These are phyloP conservation scores for Nicotiana attenuata DNA, from an alignment of 257 asterid species.

Conservation along the genomic window DNA sequence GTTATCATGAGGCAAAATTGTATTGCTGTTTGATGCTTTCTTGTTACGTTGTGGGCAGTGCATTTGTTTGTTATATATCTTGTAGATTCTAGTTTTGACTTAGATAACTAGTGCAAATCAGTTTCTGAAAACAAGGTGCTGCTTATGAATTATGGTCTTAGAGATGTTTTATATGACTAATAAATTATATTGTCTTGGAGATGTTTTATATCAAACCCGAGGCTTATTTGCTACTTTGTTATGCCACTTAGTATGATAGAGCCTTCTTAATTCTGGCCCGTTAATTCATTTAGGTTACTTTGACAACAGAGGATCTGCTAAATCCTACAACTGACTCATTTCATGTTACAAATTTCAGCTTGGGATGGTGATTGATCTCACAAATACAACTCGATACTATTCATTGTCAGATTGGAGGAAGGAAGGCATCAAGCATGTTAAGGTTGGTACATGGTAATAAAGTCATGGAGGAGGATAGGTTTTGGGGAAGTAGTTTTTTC, in stretches of 20 bases:
- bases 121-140: not conserved
- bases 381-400: conserved; percentile 87
- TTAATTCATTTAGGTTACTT: conserved; percentile 6
- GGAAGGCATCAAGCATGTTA: conserved; percentile 88
- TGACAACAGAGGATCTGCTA: not conserved
- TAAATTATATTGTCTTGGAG: not conserved
- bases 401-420: conserved; percentile 57
- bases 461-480: conserved; percentile 6
- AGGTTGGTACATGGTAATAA: conserved; percentile 44
- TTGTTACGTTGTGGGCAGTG: not conserved
- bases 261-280: not conserved
- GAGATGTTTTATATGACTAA: not conserved
- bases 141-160: not conserved
- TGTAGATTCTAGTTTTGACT: not conserved
- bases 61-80: not conserved
- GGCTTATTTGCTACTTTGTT: not conserved
- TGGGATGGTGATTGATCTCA: conserved; percentile 95
- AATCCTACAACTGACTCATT: conserved; percentile 3
- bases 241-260: not conserved
- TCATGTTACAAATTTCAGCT: conserved; percentile 47
- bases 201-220: not conserved
- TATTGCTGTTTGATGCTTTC: not conserved
- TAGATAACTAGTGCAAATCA: not conserved
- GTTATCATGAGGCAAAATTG: not conserved
- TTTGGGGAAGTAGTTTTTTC: not conserved